phyloP scores from a whole-genome alignment of 208 protist genomes.

The Crithidia sp. region DNA sequence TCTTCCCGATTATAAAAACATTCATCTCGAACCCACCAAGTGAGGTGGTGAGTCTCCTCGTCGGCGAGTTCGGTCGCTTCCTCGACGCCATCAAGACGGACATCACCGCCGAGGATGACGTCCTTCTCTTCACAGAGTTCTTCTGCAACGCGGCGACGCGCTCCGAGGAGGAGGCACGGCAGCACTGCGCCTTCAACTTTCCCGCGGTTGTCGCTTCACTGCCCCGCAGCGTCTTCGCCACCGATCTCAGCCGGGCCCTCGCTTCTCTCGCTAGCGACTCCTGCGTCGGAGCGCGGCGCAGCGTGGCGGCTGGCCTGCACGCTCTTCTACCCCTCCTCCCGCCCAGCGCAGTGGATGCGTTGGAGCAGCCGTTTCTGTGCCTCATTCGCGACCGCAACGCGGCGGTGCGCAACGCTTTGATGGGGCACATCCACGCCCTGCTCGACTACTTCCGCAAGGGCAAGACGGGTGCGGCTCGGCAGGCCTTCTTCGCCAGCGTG shows the following conservation, averaged over 20 bases:
- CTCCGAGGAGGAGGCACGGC: constrained; percentile 71
- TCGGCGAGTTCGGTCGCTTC: constrained; percentile 89
- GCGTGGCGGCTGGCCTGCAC: constrained; percentile 84
- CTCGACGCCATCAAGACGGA: constrained; percentile 86
- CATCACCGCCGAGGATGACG: constrained; percentile 81
- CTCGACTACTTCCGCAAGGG: constrained; percentile 79
- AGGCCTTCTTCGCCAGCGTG: constrained; percentile 59
- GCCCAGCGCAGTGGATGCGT: constrained; percentile 49
- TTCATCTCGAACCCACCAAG: constrained; percentile 86
- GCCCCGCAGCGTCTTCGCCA: constrained; percentile 74
- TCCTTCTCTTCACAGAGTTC: constrained; percentile 83
- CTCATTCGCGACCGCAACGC: constrained; percentile 63
- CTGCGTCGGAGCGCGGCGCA: constrained; percentile 54
- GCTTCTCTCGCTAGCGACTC: constrained; percentile 66
- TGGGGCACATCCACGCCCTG: constrained; percentile 56
- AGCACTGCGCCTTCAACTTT: constrained; percentile 89
- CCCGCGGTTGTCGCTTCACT: constrained; percentile 87
- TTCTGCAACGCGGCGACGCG: constrained; percentile 65
- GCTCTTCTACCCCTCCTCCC: constrained; percentile 81
- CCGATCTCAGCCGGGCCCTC: constrained; percentile 65
- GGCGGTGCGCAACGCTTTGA: constrained; percentile 58
- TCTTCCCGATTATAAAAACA: constrained; percentile 90
- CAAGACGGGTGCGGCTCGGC: constrained; percentile 35
- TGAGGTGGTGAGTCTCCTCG: constrained; percentile 82
- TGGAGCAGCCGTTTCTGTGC: constrained; percentile 76